phyloP scores from a whole-genome alignment of 1,284 basidiomycete species.

The Ustilago loliicola region DNA sequence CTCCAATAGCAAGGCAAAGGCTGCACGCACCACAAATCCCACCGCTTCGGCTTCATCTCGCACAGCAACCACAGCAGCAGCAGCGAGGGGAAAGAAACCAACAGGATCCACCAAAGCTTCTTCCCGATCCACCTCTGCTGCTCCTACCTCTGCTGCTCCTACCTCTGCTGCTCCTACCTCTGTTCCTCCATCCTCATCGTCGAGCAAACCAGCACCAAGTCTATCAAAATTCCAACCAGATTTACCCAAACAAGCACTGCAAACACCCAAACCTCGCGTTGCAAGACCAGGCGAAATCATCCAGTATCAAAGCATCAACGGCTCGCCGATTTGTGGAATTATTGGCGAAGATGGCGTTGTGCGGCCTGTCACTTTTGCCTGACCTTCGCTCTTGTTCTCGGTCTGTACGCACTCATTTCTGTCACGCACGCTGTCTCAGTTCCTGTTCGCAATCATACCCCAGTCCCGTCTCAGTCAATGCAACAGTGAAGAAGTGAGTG shows the following conservation, averaged over 20 bases:
- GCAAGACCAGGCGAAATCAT: slow-evolving; percentile 54
- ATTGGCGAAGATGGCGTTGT: slow-evolving; percentile 52
- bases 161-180: slow-evolving; percentile 20
- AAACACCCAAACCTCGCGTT: slow-evolving; percentile 43
- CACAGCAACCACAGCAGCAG: slow-evolving; percentile 5
- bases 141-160: slow-evolving; percentile 8
- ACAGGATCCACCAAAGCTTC: slow-evolving; percentile 11
- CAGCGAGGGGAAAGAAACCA: slow-evolving; percentile 11
- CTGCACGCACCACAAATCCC: slow-evolving; percentile 17
- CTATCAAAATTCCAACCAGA: slow-evolving; percentile 41
- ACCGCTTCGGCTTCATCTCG: slow-evolving; percentile 18
- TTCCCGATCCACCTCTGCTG: slow-evolving; percentile 5
- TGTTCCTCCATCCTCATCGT: slow-evolving; percentile 15
- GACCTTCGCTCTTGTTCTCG: background rate
- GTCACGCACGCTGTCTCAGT: background rate
- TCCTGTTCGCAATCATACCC: slow-evolving; percentile 21
- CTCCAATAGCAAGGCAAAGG: slow-evolving; percentile 10
- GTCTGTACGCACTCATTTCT: background rate
- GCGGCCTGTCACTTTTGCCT: slow-evolving; percentile 35
- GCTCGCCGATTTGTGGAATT: slow-evolving; percentile 57
- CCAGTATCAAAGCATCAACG: slow-evolving; percentile 54
- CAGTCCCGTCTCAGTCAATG: background rate
- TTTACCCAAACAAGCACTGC: slow-evolving; percentile 31
- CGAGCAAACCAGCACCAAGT: slow-evolving; percentile 35
- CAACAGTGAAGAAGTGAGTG: background rate